Evolutionary conservation across 108 stramenopile species (phyloP).

Genomic region (Skeletonema costatum): DNA sequence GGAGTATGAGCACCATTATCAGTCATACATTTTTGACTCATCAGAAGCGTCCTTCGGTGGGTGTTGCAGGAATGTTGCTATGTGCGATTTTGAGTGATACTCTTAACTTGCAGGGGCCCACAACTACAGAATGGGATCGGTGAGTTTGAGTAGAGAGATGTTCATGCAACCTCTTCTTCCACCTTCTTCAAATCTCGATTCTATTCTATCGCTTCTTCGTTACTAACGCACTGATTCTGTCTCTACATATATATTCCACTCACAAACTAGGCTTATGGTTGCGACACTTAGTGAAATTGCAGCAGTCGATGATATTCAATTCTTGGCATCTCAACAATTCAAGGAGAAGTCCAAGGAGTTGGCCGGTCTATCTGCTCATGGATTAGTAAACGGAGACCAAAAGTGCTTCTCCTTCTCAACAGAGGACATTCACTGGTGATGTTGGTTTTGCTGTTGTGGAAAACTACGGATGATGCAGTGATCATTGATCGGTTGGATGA

Average conservation of each 20-base stretch:
- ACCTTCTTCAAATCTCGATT: neutral
- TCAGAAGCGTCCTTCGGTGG: constrained; percentile 32
- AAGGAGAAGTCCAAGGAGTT: constrained; percentile 66
- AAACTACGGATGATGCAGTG: constrained; percentile 73
- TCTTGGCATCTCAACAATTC: constrained; percentile 67
- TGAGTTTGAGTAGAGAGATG: neutral
- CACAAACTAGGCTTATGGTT: constrained; percentile 60
- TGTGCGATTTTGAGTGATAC: constrained; percentile 79
- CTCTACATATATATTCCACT: neutral
- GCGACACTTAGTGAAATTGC: constrained; percentile 66
- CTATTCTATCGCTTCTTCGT: too few relatives aligned
- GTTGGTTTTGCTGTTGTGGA: constrained; percentile 83
- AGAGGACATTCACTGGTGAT: constrained; percentile 40
- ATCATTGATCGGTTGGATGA: constrained; percentile 56
- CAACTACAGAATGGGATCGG: constrained; percentile 73
- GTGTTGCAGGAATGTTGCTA: constrained; percentile 62
- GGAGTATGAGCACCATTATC: constrained; percentile 71
- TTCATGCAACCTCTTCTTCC: neutral
- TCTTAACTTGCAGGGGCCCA: constrained; percentile 69
- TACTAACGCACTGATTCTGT: too few relatives aligned
- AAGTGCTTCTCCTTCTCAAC: constrained; percentile 63
- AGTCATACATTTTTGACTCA: constrained; percentile 70
- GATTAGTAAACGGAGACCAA: constrained; percentile 71
- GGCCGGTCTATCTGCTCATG: constrained; percentile 45
- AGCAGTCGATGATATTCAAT: constrained; percentile 63